Evolutionary conservation across 78 protist species (phyloP).

Genomic region (Dictyostelium capitatum): DNA sequence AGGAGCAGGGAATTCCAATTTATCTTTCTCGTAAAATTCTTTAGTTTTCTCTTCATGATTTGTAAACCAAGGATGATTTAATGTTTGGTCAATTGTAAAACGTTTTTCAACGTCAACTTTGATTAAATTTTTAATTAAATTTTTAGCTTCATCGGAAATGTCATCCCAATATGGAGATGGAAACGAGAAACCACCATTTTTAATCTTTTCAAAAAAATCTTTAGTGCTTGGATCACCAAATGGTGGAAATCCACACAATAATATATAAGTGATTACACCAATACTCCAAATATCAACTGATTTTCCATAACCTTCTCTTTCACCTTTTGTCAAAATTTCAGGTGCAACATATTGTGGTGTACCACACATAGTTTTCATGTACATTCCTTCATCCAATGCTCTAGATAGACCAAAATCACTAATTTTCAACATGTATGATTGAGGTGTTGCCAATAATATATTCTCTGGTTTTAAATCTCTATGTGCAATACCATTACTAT

Average conservation of each 20-base stretch:
- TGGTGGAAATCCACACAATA: conserved; percentile 81
- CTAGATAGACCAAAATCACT: conserved; percentile 77
- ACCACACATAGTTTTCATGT: conserved; percentile 85
- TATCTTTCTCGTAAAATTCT: conserved; percentile 9
- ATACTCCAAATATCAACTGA: conserved; percentile 84
- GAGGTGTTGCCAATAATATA: conserved; percentile 51
- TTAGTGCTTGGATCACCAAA: conserved; percentile 61
- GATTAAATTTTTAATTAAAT: conserved; percentile 44
- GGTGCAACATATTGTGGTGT: conserved; percentile 87
- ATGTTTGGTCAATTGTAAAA: conserved; percentile 64
- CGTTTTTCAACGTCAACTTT: conserved; percentile 57
- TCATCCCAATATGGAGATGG: conserved; percentile 85
- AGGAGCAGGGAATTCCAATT: not conserved
- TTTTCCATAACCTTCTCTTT: conserved; percentile 73
- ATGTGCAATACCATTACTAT: conserved; percentile 80
- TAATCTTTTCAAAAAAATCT: conserved; percentile 68
- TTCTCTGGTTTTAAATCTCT: conserved; percentile 88
- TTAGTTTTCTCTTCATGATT: conserved; percentile 37
- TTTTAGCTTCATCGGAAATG: conserved; percentile 59
- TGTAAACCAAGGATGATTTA: conserved; percentile 79
- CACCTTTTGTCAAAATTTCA: conserved; percentile 60
- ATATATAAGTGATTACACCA: conserved; percentile 76
- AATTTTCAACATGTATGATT: conserved; percentile 44
- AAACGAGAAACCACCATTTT: conserved; percentile 72
- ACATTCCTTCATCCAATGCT: conserved; percentile 74